phyloP scores from a whole-genome alignment of 2,329 filamentous ascomycete genomes.

The Penicillium sp. region DNA sequence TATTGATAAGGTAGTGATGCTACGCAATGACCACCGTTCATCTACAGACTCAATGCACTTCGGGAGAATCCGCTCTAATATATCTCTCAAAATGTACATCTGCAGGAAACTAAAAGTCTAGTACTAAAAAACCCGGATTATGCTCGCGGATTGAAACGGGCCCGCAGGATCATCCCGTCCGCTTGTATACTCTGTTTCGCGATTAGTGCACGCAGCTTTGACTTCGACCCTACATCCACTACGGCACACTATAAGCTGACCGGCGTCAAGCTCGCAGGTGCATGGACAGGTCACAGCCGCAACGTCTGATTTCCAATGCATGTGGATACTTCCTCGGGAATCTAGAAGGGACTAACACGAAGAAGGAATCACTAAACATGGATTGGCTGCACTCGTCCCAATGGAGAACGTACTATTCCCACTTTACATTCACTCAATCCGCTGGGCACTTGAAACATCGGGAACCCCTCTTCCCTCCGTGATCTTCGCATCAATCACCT shows the following conservation, averaged over 20 bases:
- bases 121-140: neutral
- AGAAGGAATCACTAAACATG: neutral
- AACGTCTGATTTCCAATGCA: neutral
- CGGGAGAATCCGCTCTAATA: neutral
- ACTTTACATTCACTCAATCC: slow-evolving; percentile 13
- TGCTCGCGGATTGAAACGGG: neutral
- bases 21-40: neutral
- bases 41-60: neutral
- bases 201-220: neutral
- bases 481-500: slow-evolving; percentile 56
- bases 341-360: neutral
- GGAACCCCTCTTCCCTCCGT: slow-evolving; percentile 56
- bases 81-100: neutral
- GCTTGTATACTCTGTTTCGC: neutral
- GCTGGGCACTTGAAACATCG: slow-evolving; percentile 31
- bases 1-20: neutral
- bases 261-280: neutral
- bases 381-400: slow-evolving; percentile 8
- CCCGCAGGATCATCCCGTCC: neutral
- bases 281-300: neutral
- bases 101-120: neutral
- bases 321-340: neutral
- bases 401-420: neutral
- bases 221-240: neutral
- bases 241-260: neutral